Base-by-base conservation (phyloP, 2,329 filamentous ascomycete species). In the Colletotrichum tropicicola region DNA sequence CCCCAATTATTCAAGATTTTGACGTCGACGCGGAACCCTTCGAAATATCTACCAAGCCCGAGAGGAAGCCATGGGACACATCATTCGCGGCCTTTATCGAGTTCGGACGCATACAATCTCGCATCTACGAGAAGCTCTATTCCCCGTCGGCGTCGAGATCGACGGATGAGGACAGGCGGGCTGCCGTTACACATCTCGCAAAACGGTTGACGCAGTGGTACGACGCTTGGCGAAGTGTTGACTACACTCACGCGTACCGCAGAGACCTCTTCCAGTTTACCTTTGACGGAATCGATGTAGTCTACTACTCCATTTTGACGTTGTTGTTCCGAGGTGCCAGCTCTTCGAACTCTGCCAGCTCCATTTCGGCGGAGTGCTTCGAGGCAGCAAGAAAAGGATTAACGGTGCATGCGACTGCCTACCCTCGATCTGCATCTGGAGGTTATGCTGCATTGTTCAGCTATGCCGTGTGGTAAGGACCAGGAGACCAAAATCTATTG, bases 401-500 rank as follows among this genome's bases (percentile, higher is more conserved):
- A 1, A 60, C 66, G 30, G 55, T 66, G 1, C 68, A 70, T 35
- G 28, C 69, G 1, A 47, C 45, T 13, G 65, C 66, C 6, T 70
- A 67, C 19, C 66, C 64, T 8, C 39, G 56, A 4, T 67, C 62
- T 6, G 47, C 54, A 1, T 62, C 66, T 2, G 37, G 43, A 2
- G 69, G 68, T 3, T 48, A 55, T 7, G 61, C 61, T 2, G 62
- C 69, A 2, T 27, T 69, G 9, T 67, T 65, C 5, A 56, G 52
- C 12, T 70, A 70, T n/a, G 66, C 68, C 10, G 54, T 69, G n/a
- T 70, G 68, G 69, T 70, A 66, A n/a, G 49, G n/a, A n/a, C 37
- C 17, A n/a, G 1, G 39, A 5, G 17, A 5, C 15, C 3, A 9
- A 17, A 9, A 21, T 21, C 6, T 43, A 4, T 1, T 43, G n/a